These are phyloP conservation scores for Aschersonia sp. DNA, from an alignment of 2,329 filamentous ascomycete species.

Conservation along the genomic window DNA sequence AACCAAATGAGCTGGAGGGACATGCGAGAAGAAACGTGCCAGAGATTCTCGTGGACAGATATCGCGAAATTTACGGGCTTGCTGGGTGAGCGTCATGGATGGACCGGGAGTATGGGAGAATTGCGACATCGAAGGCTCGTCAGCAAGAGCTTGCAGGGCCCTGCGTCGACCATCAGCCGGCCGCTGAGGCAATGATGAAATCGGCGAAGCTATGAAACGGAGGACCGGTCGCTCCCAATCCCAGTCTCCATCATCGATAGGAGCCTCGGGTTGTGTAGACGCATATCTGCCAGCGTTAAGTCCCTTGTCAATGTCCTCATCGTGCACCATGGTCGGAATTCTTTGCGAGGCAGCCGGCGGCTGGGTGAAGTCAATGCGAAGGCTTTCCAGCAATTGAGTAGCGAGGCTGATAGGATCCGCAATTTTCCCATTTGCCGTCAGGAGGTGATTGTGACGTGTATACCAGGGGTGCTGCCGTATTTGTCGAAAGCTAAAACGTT, in stretches of 20 bases:
- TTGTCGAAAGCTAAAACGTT: slow-evolving; percentile 73
- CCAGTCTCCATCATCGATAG: slow-evolving; percentile 59
- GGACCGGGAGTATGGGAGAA: slow-evolving; percentile 70
- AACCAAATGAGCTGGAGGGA: slow-evolving; percentile 60
- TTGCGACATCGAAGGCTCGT: slow-evolving; percentile 77
- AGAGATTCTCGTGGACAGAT: slow-evolving; percentile 80
- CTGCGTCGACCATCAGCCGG: slow-evolving; percentile 21
- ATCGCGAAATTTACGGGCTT: slow-evolving; percentile 75
- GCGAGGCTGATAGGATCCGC: slow-evolving; percentile 72
- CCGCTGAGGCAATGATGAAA: slow-evolving; percentile 18
- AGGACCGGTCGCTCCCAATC: slow-evolving; percentile 73
- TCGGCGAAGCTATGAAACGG: slow-evolving; percentile 31
- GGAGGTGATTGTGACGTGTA: slow-evolving; percentile 64
- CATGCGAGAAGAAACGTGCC: slow-evolving; percentile 81
- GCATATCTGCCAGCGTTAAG: slow-evolving; percentile 40
- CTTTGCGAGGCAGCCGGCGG: slow-evolving; percentile 39
- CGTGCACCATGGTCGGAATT: slow-evolving; percentile 21
- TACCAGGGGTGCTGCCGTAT: slow-evolving; percentile 93
- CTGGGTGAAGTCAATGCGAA: slow-evolving; percentile 76
- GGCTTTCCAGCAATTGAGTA: slow-evolving; percentile 85
- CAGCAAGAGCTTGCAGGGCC: slow-evolving; percentile 52
- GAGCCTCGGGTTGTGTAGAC: slow-evolving; percentile 75
- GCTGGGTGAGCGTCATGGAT: slow-evolving; percentile 75
- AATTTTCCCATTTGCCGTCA: slow-evolving; percentile 60
- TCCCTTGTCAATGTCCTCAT: slow-evolving; percentile 56